phyloP scores from a whole-genome alignment of 108 stramenopile species.

The Chaetoceros tenuissimus region DNA sequence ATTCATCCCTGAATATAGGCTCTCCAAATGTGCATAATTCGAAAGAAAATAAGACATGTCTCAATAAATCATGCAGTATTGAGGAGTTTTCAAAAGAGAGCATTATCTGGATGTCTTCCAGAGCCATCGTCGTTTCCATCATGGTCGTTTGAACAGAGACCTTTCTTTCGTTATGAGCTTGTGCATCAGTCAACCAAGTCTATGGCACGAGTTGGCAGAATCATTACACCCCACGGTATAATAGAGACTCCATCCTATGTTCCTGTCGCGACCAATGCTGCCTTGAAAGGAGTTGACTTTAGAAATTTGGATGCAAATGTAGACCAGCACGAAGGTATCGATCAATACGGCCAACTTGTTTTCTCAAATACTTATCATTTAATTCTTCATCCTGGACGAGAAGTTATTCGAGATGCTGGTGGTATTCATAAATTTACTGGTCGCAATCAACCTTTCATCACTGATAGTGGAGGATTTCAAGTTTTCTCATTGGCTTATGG shows the following conservation, averaged over 20 bases:
- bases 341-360: constrained; percentile 67
- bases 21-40: too few species aligned
- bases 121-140: constrained; percentile 68
- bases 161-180: constrained; percentile 77
- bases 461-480: constrained; percentile 92
- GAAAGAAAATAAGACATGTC: too few species aligned
- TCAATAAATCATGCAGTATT: too few species aligned
- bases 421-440: constrained; percentile 87
- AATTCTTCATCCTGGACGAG: constrained; percentile 83
- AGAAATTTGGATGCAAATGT: constrained; percentile 42
- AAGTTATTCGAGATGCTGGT: constrained; percentile 74
- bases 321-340: constrained; percentile 64
- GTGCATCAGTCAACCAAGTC: constrained; percentile 71
- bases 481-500: constrained; percentile 85
- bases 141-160: constrained; percentile 65
- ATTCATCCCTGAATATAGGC: too few species aligned
- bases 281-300: constrained; percentile 39
- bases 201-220: constrained; percentile 74
- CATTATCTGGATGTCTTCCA: too few species aligned
- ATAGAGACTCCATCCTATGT: constrained; percentile 86
- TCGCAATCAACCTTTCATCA: constrained; percentile 77
- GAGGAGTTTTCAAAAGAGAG: too few species aligned
- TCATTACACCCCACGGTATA: constrained; percentile 66
- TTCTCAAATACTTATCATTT: constrained; percentile 95
- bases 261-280: constrained; percentile 90